phyloP scores from a whole-genome alignment of 164 flowering plant genomes.

The Stephania japonica region DNA sequence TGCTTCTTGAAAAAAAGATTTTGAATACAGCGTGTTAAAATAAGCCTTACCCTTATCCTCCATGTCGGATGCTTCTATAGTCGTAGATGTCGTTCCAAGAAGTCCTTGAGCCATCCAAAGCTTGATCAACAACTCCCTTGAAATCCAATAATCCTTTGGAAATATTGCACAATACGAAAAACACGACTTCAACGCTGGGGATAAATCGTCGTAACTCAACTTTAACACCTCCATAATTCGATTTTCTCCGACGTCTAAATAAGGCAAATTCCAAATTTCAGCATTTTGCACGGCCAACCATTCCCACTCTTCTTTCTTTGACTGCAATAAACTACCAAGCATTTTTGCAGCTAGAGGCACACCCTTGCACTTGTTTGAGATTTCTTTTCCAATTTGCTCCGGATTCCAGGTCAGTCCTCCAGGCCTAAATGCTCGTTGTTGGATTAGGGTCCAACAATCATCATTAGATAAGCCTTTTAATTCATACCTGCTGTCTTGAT shows the following conservation, averaged over 20 bases:
- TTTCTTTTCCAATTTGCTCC: conserved; percentile 7
- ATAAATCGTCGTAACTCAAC: conserved; percentile 1
- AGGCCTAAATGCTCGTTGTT: too few relatives aligned
- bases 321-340: background rate
- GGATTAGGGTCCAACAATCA: background rate
- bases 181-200: background rate
- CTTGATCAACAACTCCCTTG: background rate
- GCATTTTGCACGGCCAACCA: background rate
- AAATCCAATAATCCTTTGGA: background rate
- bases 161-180: background rate
- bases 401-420: too few relatives aligned
- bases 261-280: background rate
- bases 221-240: background rate
- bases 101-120: conserved; percentile 1
- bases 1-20: too few relatives aligned
- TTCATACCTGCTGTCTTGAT: too few relatives aligned
- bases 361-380: too few relatives aligned
- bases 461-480: too few relatives aligned
- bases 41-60: conserved; percentile 3
- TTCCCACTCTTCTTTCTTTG: background rate
- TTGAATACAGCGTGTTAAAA: background rate
- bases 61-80: background rate
- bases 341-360: background rate
- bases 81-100: background rate
- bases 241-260: background rate